A percentile compares a stretch with the other conserved stretches of the same genome.
These are phyloP conservation scores for Magnusiomyces paraingens DNA, from an alignment of 1,139 yeast genomes.

Conservation along the genomic window DNA sequence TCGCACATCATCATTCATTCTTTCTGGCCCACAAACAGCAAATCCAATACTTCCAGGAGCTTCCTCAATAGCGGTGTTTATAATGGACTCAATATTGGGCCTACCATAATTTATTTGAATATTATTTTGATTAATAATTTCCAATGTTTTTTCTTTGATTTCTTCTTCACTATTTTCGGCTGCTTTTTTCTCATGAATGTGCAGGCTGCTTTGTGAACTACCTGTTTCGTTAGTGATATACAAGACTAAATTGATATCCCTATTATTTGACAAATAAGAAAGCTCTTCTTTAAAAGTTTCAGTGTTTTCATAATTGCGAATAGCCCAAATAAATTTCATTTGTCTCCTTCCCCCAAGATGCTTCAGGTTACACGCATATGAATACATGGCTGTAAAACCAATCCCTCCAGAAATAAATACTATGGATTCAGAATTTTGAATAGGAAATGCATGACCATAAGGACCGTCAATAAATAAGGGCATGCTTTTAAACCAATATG, in stretches of 20 bases:
- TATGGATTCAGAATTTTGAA: conserved; percentile 44
- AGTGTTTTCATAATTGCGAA: conserved; percentile 42
- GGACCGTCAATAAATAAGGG: conserved; percentile 51
- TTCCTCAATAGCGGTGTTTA: conserved; percentile 19
- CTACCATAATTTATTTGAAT: too few species aligned
- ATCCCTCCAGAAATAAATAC: conserved; percentile 58
- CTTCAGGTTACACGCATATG: conserved; percentile 24
- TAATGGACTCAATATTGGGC: conserved; percentile 9
- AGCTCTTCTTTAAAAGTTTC: conserved; percentile 49
- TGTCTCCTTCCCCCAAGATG: conserved; percentile 25
- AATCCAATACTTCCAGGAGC: conserved; percentile 29
- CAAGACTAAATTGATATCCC: conserved; percentile 35
- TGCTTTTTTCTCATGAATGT: background rate
- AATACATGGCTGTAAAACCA: conserved; percentile 51
- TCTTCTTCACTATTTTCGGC: background rate
- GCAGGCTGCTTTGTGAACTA: background rate
- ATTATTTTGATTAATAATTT: too few species aligned
- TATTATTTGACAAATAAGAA: conserved; percentile 26
- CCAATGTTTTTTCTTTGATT: too few species aligned
- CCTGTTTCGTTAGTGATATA: conserved; percentile 23
- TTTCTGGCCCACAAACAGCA: conserved; percentile 37
- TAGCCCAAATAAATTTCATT: conserved; percentile 47
- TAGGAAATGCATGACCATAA: conserved; percentile 45
- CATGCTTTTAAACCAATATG: conserved; percentile 17
- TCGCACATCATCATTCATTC: conserved; percentile 36